Base-by-base conservation (phyloP, 257 asterid genomes). In the Nicotiana tabacum region DNA sequence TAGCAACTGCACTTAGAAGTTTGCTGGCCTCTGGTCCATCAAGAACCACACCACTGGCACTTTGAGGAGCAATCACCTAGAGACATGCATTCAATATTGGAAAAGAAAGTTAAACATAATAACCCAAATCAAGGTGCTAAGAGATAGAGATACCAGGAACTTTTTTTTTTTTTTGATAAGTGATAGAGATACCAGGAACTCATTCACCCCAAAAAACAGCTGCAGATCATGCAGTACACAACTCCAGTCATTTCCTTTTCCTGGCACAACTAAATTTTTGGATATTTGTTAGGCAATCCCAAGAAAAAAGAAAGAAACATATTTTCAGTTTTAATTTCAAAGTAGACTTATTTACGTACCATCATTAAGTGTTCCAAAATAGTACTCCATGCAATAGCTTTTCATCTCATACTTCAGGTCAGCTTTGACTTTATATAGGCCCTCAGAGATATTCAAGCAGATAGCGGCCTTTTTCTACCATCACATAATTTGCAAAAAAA, bases 11-110 rank as follows among this genome's bases (percentile, higher is more conserved):
- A 90, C 98, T 94, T 91, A 94, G 88, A 81, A 94, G 98, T 86
- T 94, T 94, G 95, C 96, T 93, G 69, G 97, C 97, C 91, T 93
- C 98, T 56, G 98, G 98, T 81, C 96, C 94, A 83, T 92, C 97
- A 83, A 94, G 97, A 88, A 94, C 93, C 83, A 93, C 97, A 7
- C 97, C 95, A 35, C 97, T 94, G 66, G 96, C 97, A 89, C 97
- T 94, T 85, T 91, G 97, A 8, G 97, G 98, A 67, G 97, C 94
- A 90, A 94, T 93, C 90, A 94, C 97, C 98, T 94, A 89, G 46
- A 32, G 66, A 74, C 32, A 39, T 9, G 66, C 62, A 77, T 57
- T 30, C 55, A 30, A 11, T 48, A 57, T 37, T 70, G 64, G 9
- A 39, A 66, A 61, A 82, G 46, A 43, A 48, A 30, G 81, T 55